phyloP scores from a whole-genome alignment of 2,329 filamentous ascomycete genomes.

The Phialophora chinensis region DNA sequence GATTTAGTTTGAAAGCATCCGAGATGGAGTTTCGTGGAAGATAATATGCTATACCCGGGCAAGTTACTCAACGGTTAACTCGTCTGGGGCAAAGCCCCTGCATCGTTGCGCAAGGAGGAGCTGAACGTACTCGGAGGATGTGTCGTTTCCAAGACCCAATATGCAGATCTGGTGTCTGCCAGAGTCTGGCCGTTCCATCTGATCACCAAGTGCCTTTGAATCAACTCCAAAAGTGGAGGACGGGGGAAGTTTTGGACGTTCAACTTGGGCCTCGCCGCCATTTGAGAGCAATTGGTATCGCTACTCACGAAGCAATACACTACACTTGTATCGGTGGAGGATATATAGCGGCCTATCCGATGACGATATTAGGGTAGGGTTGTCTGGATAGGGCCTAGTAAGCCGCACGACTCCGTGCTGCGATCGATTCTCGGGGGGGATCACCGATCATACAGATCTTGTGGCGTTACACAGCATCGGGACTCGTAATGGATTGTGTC shows the following conservation, averaged over 20 bases:
- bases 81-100: background rate
- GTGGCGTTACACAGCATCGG: background rate
- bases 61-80: background rate
- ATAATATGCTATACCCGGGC: conserved; percentile 60
- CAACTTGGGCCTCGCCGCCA: conserved; percentile 39
- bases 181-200: conserved; percentile 62
- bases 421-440: conserved; percentile 10
- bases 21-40: conserved; percentile 60
- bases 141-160: conserved; percentile 68
- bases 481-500: no score
- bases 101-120: background rate
- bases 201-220: conserved; percentile 61
- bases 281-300: background rate
- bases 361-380: conserved; percentile 15
- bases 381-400: background rate
- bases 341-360: conserved; percentile 1
- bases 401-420: background rate
- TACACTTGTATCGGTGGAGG: background rate
- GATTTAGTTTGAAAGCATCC: conserved; percentile 48
- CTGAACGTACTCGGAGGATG: conserved; percentile 62
- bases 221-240: conserved; percentile 63
- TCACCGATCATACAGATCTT: conserved; percentile 19
- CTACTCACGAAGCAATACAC: background rate
- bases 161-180: conserved; percentile 64
- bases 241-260: conserved; percentile 53